These are phyloP conservation scores for Guyanaporus albipodus DNA, from an alignment of 768 basidiomycete genomes.

Conservation along the genomic window DNA sequence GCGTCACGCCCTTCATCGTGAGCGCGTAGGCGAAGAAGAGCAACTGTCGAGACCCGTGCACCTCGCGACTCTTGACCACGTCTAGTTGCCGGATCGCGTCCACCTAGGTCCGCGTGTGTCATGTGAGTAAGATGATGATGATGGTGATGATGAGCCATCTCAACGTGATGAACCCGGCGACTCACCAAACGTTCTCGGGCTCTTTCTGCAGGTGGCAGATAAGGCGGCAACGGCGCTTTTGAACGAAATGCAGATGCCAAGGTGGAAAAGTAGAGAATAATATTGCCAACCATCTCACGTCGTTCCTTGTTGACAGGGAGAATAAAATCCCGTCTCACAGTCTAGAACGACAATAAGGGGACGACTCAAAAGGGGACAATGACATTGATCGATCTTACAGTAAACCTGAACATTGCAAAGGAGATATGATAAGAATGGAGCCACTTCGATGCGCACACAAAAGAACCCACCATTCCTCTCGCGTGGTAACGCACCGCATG, in stretches of 20 bases:
- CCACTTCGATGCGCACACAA: not conserved
- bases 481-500: slow-evolving; percentile 95
- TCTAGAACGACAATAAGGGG: slow-evolving; percentile 38
- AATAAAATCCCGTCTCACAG: slow-evolving; percentile 82
- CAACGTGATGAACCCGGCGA: slow-evolving; percentile 1
- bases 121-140: too few species aligned
- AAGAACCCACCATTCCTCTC: slow-evolving; percentile 79
- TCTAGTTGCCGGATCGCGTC: slow-evolving; percentile 78
- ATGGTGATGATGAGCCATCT: too few species aligned
- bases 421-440: slow-evolving; percentile 7
- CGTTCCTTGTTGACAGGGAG: slow-evolving; percentile 86
- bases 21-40: slow-evolving; percentile 93
- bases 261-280: slow-evolving; percentile 84
- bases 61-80: slow-evolving; percentile 82
- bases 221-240: slow-evolving; percentile 93
- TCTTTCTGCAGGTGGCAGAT: slow-evolving; percentile 89
- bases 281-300: slow-evolving; percentile 92
- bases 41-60: slow-evolving; percentile 78
- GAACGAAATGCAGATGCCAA: slow-evolving; percentile 76
- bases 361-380: not conserved
- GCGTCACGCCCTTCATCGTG: slow-evolving; percentile 91
- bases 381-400: slow-evolving; percentile 42
- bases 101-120: slow-evolving; percentile 47
- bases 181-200: slow-evolving; percentile 74
- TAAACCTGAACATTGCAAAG: slow-evolving; percentile 50